A percentile compares a stretch with the other conserved stretches of the same genome.
Conservation (phyloP, 2,329 filamentous ascomycete species). For the Penicillium corylophilum region DNA sequence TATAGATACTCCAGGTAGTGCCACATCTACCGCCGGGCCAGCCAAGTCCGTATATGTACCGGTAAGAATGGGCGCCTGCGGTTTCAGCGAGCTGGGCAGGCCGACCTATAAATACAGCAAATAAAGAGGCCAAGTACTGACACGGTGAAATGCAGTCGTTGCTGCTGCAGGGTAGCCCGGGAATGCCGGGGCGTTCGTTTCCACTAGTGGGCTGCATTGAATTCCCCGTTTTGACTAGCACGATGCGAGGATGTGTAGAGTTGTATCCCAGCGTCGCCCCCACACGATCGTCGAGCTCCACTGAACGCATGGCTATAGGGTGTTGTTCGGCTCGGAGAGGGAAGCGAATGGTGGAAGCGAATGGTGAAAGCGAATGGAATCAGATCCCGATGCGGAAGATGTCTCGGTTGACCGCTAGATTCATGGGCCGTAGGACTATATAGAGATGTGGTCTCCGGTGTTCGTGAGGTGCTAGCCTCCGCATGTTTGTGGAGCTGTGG, state of each 20-base stretch:
- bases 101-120: not conserved
- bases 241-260: not conserved
- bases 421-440: not conserved
- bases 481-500: not conserved
- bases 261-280: not conserved
- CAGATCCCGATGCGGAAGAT: not conserved
- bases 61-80: not conserved
- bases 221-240: slow-evolving; percentile 8
- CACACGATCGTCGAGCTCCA: slow-evolving; percentile 2
- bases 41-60: not conserved
- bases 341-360: not conserved
- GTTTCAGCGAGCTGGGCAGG: not conserved
- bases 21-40: no score
- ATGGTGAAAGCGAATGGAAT: not conserved
- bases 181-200: not conserved
- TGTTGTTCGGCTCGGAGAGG: not conserved
- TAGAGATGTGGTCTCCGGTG: not conserved
- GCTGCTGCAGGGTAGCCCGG: not conserved
- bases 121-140: not conserved
- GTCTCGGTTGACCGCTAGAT: not conserved
- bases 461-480: not conserved
- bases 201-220: slow-evolving; percentile 4
- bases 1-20: no score
- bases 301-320: not conserved
- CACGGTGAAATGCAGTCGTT: not conserved